Evolutionary conservation across 2,329 filamentous ascomycete genomes (phyloP), one percentile per base, ranked within the genome.

Genomic region (Dryadomyces quercivorus): DNA sequence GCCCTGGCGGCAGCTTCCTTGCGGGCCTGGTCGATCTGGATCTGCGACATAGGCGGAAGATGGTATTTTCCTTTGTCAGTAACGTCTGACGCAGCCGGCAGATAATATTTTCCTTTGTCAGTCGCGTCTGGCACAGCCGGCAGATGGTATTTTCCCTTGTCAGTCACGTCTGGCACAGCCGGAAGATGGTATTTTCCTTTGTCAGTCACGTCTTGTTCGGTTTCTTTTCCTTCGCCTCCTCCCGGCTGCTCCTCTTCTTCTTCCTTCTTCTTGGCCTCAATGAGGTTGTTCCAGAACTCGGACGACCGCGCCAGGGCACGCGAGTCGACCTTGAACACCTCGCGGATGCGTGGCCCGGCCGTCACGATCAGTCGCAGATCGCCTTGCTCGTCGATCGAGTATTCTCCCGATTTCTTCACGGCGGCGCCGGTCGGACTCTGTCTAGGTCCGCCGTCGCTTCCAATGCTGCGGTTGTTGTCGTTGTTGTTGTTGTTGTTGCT

Each of bases 241-340:
- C 36, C 36, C 22, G 5, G n/a, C 44, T 15, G 7, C 12, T 26
- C 5, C 26, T 18, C 13, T 9, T 20, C 47, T 5, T 50, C 22
- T 9, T 18, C 46, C 22, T 26, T 45, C 42, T 44, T 44, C 42
- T 20, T 44, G 2, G 38, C 52, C 3, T 13, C 3, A 18, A 56
- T 47, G 2, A 56, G 51, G 3, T 18, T 20, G 16, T 51, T 18
- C 52, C 52, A 57, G 15, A 57, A 52, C 22, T 21, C 18, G 4
- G 55, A 57, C n/a, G 52, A 44, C 12, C 55, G 44, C n/a, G 55
- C 52, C 49, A 57, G 52, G 7, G 55, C 55, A 15, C 53, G 50
- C 18, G 55, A 54, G 31, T 57, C 55, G 1, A 57, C 55, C 31
- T 43, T 31, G 50, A 42, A 57, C 10, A 55, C 50, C 26, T 51